These are phyloP conservation scores for Chernovozyma aurita DNA, from an alignment of 1,139 yeast species.

Conservation along the genomic window DNA sequence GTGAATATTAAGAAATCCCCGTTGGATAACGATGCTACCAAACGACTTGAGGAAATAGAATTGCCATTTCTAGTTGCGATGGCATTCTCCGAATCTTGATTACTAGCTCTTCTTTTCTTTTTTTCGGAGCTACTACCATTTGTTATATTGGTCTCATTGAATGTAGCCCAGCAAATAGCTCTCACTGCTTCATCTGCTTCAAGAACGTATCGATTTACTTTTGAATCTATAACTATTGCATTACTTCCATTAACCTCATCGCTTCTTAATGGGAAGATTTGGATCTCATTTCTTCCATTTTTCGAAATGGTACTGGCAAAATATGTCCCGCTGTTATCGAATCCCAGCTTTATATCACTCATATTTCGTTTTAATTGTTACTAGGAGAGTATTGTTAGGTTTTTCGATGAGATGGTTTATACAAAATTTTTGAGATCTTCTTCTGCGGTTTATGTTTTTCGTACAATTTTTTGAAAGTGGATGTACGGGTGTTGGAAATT, in stretches of 20 bases:
- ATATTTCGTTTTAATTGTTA: neutral
- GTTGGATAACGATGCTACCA: slow-evolving; percentile 33
- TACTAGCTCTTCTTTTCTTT: slow-evolving; percentile 14
- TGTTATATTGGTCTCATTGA: slow-evolving; percentile 4
- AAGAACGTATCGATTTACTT: slow-evolving; percentile 15
- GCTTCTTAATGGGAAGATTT: slow-evolving; percentile 19
- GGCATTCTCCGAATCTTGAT: slow-evolving; percentile 2
- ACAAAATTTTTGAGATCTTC: too few relatives aligned
- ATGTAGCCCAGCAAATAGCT: slow-evolving; percentile 22
- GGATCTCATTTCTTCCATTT: slow-evolving; percentile 33
- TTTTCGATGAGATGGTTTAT: too few relatives aligned
- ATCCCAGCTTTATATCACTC: neutral
- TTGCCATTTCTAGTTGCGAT: neutral
- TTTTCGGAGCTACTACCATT: slow-evolving; percentile 7
- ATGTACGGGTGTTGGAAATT: too few relatives aligned
- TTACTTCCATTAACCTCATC: slow-evolving; percentile 7
- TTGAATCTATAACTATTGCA: slow-evolving; percentile 10
- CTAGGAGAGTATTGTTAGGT: too few relatives aligned
- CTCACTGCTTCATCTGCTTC: slow-evolving; percentile 20
- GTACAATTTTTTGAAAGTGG: too few relatives aligned
- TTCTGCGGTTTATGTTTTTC: too few relatives aligned
- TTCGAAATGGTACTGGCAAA: slow-evolving; percentile 29
- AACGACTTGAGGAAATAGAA: slow-evolving; percentile 9
- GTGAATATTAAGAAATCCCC: slow-evolving; percentile 40
- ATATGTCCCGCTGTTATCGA: slow-evolving; percentile 19